Evolutionary conservation across 495 filamentous ascomycete genomes (phyloP).

Genomic region (Tuber magnatum): DNA sequence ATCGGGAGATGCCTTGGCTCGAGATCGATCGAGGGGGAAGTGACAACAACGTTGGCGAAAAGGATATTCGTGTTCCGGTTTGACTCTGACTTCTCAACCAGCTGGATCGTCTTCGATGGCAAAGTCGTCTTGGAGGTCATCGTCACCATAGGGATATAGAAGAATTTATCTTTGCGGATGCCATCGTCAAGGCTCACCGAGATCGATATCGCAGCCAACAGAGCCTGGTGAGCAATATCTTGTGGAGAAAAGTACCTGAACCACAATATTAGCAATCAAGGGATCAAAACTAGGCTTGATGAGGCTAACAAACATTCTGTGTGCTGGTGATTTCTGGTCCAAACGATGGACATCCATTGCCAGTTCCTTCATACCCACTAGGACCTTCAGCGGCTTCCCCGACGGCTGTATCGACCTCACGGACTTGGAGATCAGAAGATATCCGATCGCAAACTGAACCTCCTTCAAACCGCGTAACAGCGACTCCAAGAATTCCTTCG

Average conservation of each 20-base stretch:
- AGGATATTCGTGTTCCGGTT: constrained; percentile 94
- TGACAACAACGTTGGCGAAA: constrained; percentile 91
- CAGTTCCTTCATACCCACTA: constrained; percentile 89
- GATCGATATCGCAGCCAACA: constrained; percentile 84
- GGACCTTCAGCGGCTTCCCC: constrained; percentile 66
- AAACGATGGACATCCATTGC: constrained; percentile 88
- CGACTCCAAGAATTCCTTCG: constrained; percentile 84
- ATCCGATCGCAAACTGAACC: constrained; percentile 91
- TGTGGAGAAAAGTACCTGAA: constrained; percentile 74
- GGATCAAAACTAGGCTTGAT: background rate
- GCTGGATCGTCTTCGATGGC: constrained; percentile 85
- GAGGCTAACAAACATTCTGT: constrained; percentile 62
- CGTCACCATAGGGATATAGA: constrained; percentile 96
- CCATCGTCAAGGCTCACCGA: constrained; percentile 87
- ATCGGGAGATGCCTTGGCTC: constrained; percentile 88
- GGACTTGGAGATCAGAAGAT: constrained; percentile 74
- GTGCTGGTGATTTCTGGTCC: constrained; percentile 85
- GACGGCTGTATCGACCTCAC: constrained; percentile 58
- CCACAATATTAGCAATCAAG: constrained; percentile 7
- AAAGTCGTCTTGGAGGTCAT: constrained; percentile 91
- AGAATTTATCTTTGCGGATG: constrained; percentile 71
- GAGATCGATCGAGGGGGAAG: constrained; percentile 91
- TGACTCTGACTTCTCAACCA: constrained; percentile 65
- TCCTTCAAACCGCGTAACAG: constrained; percentile 89
- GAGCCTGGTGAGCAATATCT: constrained; percentile 90